Percentiles rank a stretch among this genome's conserved stretches.
phyloP scores from a whole-genome alignment of 495 filamentous ascomycete genomes.

The Emericellopsis terricola region DNA sequence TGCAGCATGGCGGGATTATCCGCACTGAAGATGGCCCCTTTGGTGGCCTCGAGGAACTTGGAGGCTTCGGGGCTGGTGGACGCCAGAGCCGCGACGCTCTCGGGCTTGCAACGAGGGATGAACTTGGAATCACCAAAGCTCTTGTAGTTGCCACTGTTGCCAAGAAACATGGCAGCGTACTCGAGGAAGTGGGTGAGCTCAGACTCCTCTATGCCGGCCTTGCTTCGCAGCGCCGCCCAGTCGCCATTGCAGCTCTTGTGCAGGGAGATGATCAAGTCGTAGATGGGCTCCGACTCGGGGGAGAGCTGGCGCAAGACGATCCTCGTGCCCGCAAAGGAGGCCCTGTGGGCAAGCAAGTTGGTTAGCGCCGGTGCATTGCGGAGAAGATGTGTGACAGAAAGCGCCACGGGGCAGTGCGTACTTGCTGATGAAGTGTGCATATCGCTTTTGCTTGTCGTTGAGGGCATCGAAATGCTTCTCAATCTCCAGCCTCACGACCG shows the following conservation, averaged over 20 bases:
- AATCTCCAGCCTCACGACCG: slow-evolving; percentile 68
- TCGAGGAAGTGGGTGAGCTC: slow-evolving; percentile 62
- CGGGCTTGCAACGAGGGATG: slow-evolving; percentile 55
- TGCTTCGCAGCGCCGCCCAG: slow-evolving; percentile 51
- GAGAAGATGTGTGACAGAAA: too few relatives aligned
- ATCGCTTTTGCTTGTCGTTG: slow-evolving; percentile 59
- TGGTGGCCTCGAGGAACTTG: slow-evolving; percentile 45
- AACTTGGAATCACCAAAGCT: slow-evolving; percentile 92
- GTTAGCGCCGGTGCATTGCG: too few relatives aligned
- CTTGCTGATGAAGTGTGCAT: slow-evolving; percentile 85
- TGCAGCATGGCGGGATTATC: slow-evolving; percentile 54
- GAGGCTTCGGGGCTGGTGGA: slow-evolving; percentile 39
- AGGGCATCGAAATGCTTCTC: slow-evolving; percentile 79
- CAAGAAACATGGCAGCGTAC: slow-evolving; percentile 78
- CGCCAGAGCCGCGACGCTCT: slow-evolving; percentile 54
- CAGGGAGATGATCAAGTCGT: slow-evolving; percentile 73
- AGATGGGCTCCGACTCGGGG: slow-evolving; percentile 78
- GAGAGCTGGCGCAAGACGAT: slow-evolving; percentile 79
- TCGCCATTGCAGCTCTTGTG: slow-evolving; percentile 58
- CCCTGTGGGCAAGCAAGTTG: too few relatives aligned
- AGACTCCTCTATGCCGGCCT: slow-evolving; percentile 50
- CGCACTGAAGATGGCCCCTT: slow-evolving; percentile 58
- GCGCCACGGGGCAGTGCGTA: slow-evolving; percentile 26
- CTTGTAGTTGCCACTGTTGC: slow-evolving; percentile 91
- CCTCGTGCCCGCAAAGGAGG: slow-evolving; percentile 67